Evolutionary conservation across 148 eudicot species (phyloP), one percentile per base, ranked within the genome.

Genomic region (Silene latifolia): DNA sequence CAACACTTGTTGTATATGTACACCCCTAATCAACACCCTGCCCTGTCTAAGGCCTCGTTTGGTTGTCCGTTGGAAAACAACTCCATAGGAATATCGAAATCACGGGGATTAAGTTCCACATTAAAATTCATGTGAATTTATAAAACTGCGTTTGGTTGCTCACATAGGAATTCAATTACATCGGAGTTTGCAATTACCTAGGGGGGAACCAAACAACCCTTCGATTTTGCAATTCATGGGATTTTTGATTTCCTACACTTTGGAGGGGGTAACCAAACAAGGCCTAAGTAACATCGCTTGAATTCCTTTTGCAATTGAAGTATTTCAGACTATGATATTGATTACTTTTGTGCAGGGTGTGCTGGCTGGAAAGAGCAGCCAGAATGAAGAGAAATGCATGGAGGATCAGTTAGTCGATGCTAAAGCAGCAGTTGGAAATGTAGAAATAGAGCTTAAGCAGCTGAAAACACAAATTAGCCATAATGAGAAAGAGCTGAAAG

Each of bases 341-440:
- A 62, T 56, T 75, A 71, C 35, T 8, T 46, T 42, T 82, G 83
- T 48, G 53, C 81, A 96, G 99, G 99, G 97, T 59, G 97, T 96
- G 19, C 76, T 89, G 71, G 98, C 98, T 72, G 99, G 99, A 58
- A 96, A 92, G 80, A 90, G 87, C 79, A 96, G 87, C 82, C 97
- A 93, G 78, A 85, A 84, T 85, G 97, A 96, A 78, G 99, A 92
- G 62, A 96, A 96, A 75, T 89, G 97, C 83, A 91, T 96, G 78
- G 98, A 96, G 80, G 99, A 96, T 87, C 98, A 92, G 75, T 85
- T 96, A 42, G 92, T 80, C 47, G 99, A 96, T 86, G 99, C 98
- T 69, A 96, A 96, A 84, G 84, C 81, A 62, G 98, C 90, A 27
- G 99, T 86, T 74, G 99, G 99, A 69, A 87, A 78, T 72, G 84